Percentiles rank a stretch among this genome's conserved stretches.
Conservation (phyloP, 2,329 filamentous ascomycete species). For the Dothistroma pini region DNA sequence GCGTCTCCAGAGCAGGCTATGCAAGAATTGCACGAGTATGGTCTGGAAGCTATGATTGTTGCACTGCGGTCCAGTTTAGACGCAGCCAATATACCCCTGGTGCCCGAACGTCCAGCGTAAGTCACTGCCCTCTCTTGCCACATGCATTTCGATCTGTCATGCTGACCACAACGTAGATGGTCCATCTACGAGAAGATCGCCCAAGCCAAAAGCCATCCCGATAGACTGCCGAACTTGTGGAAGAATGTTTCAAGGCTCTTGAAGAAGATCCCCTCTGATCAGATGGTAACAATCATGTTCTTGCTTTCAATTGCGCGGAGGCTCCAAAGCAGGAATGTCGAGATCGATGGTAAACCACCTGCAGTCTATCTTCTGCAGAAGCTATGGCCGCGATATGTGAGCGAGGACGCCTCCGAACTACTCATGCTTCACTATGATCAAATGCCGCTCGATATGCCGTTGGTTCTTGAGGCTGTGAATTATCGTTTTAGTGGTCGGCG, state of each 20-base stretch:
- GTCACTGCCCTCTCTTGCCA: background rate
- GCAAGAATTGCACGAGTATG: background rate
- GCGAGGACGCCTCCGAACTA: constrained; percentile 12
- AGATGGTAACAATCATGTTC: constrained; percentile 18
- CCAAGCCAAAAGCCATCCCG: constrained; percentile 8
- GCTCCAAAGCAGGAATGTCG: constrained; percentile 8
- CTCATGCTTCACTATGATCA: constrained; percentile 17
- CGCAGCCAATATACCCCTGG: background rate
- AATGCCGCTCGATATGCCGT: constrained; percentile 15
- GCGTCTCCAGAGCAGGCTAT: constrained; percentile 2
- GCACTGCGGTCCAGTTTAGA: constrained; percentile 5
- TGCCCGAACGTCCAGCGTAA: constrained; percentile 7
- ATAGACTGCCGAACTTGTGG: constrained; percentile 9
- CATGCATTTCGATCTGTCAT: background rate
- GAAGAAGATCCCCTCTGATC: constrained; percentile 17
- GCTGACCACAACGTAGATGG: constrained; percentile 4
- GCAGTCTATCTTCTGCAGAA: constrained; percentile 12
- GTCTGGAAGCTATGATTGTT: background rate
- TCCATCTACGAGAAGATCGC: constrained; percentile 13
- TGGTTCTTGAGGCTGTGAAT: constrained; percentile 13
- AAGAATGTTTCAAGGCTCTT: constrained; percentile 14
- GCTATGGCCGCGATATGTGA: constrained; percentile 15
- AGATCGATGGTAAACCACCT: constrained; percentile 14
- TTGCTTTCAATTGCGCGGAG: constrained; percentile 13
- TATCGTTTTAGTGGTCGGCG: constrained; percentile 9